Evolutionary conservation across 371 early-diverging fungal species (phyloP).

Genomic region (Cokeromyces recurvatus): DNA sequence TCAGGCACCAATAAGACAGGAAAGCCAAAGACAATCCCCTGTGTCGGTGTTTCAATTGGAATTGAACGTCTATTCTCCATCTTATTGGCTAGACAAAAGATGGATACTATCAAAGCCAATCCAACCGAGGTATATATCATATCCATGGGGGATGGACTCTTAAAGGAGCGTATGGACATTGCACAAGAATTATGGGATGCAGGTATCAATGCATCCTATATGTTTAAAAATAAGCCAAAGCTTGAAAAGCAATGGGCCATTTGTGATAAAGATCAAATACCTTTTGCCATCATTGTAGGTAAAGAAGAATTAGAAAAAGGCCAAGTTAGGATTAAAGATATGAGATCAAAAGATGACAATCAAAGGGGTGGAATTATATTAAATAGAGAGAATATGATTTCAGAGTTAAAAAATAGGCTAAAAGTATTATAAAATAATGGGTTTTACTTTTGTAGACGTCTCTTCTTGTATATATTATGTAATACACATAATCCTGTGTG

Average conservation of each 20-base stretch:
- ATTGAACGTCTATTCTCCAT: slow-evolving; percentile 97
- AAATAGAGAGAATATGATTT: slow-evolving; percentile 58
- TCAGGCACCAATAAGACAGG: slow-evolving; percentile 58
- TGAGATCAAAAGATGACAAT: slow-evolving; percentile 57
- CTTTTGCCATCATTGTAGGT: slow-evolving; percentile 87
- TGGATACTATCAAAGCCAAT: slow-evolving; percentile 67
- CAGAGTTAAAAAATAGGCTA: slow-evolving; percentile 41
- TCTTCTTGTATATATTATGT: too few relatives aligned
- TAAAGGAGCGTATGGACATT: slow-evolving; percentile 89
- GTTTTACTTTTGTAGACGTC: too few relatives aligned
- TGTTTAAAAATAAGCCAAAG: slow-evolving; percentile 89
- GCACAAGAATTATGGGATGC: slow-evolving; percentile 87
- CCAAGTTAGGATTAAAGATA: slow-evolving; percentile 82
- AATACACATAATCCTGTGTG: too few relatives aligned
- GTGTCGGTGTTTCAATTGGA: slow-evolving; percentile 97
- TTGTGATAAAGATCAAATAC: slow-evolving; percentile 84
- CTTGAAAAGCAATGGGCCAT: slow-evolving; percentile 75
- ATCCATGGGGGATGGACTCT: slow-evolving; percentile 75
- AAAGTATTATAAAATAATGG: too few relatives aligned
- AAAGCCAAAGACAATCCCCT: slow-evolving; percentile 79
- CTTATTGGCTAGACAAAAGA: slow-evolving; percentile 56
- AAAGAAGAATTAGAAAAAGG: slow-evolving; percentile 73
- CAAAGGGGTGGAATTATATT: slow-evolving; percentile 56
- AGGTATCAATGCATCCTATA: slow-evolving; percentile 73
- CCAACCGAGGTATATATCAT: slow-evolving; percentile 84